Evolutionary conservation across 2,329 filamentous ascomycete species (phyloP).

Genomic region (Sclerotinia nivalis): DNA sequence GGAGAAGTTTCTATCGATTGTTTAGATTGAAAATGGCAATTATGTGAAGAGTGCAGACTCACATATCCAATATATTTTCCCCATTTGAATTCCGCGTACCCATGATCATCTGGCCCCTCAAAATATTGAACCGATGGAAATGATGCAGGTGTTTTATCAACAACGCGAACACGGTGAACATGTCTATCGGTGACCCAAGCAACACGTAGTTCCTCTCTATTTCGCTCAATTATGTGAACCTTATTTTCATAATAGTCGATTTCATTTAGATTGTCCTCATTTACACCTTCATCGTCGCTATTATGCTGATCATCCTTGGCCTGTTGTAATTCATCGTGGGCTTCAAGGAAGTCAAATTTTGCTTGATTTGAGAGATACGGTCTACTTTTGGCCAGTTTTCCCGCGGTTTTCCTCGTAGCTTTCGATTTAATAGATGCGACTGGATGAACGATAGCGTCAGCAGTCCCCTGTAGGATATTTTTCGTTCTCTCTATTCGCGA

Average conservation of each 20-base stretch:
- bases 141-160: slow-evolving; percentile 28
- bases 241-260: slow-evolving; percentile 30
- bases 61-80: slow-evolving; percentile 39
- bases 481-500: slow-evolving; percentile 23
- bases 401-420: slow-evolving; percentile 30
- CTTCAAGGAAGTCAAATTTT: slow-evolving; percentile 43
- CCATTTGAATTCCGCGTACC: slow-evolving; percentile 39
- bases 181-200: slow-evolving; percentile 44
- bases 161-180: slow-evolving; percentile 40
- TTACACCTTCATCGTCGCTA: slow-evolving; percentile 27
- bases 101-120: slow-evolving; percentile 32
- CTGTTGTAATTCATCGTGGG: slow-evolving; percentile 34
- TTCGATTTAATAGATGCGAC: slow-evolving; percentile 30
- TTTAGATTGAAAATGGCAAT: slow-evolving; percentile 12
- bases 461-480: slow-evolving; percentile 24
- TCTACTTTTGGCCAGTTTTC: slow-evolving; percentile 31
- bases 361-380: slow-evolving; percentile 42
- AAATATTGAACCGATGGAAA: slow-evolving; percentile 37
- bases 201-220: slow-evolving; percentile 41
- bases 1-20: slow-evolving; percentile 37
- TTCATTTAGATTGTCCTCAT: slow-evolving; percentile 24
- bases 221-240: slow-evolving; percentile 33
- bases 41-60: slow-evolving; percentile 7
- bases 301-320: slow-evolving; percentile 17
- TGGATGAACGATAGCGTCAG: slow-evolving; percentile 28